Conservation (phyloP, 1,139 yeast genomes). For the Candida buenavistaensis region DNA sequence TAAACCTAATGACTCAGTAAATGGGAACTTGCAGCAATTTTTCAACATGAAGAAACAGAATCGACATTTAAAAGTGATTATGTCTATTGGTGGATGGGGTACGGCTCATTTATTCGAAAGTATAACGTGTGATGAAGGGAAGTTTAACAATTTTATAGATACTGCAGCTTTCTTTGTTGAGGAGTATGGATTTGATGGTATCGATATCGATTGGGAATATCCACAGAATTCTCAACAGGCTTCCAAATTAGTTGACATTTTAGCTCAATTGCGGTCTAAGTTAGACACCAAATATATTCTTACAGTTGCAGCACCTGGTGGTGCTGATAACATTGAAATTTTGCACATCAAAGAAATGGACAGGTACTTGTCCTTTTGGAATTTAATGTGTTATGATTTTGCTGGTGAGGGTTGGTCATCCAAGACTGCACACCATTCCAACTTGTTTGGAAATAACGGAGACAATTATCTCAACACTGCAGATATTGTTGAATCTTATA, state of each 20-base stretch:
- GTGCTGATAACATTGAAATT: slow-evolving; percentile 40
- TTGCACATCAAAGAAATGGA: slow-evolving; percentile 56
- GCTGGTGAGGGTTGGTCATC: slow-evolving; percentile 72
- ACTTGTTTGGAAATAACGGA: slow-evolving; percentile 49
- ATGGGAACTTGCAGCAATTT: slow-evolving; percentile 61
- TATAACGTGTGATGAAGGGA: slow-evolving; percentile 38
- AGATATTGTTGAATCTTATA: slow-evolving; percentile 48
- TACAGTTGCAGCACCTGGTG: slow-evolving; percentile 79
- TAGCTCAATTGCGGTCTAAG: slow-evolving; percentile 40
- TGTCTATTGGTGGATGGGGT: slow-evolving; percentile 93
- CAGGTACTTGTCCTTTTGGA: slow-evolving; percentile 64
- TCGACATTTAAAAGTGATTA: slow-evolving; percentile 55
- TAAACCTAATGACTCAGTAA: slow-evolving; percentile 18
- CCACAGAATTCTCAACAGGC: slow-evolving; percentile 56
- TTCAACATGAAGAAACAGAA: slow-evolving; percentile 46
- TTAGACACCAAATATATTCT: slow-evolving; percentile 41
- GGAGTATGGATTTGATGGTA: slow-evolving; percentile 76
- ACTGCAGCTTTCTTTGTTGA: slow-evolving; percentile 50
- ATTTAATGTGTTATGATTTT: slow-evolving; percentile 89
- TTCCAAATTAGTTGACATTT: slow-evolving; percentile 41
- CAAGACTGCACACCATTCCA: slow-evolving; percentile 66
- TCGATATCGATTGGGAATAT: slow-evolving; percentile 95
- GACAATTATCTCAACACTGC: slow-evolving; percentile 51
- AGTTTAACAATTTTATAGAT: slow-evolving; percentile 47
- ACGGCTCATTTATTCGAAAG: slow-evolving; percentile 52